Base-by-base conservation (phyloP, 2,329 filamentous ascomycete species). In the Stylonectria norvegica region DNA sequence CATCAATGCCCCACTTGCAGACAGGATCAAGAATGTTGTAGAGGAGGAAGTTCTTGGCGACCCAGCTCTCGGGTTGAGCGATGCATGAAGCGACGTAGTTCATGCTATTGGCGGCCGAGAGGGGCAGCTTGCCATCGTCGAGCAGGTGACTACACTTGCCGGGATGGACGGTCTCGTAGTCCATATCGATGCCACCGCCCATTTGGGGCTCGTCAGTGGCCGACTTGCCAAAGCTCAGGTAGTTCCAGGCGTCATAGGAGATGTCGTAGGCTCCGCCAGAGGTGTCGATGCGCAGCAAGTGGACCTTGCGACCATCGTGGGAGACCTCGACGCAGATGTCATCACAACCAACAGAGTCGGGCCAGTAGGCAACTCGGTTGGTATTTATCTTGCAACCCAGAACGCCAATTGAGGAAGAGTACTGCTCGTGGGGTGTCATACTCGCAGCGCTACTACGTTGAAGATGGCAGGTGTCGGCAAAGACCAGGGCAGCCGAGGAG, bases 311-410 rank as follows among this genome's bases (percentile, higher is more conserved):
- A 40, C 62, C 72, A 30, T 58, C 63, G 57, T 73, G 63, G 41
- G 64, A 68, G 45, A 81, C 63, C 59, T 72, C 70, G 52, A 80
- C 65, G 62, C 78, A 81, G 50, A 81, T 68, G 57, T 75, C 68
- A 63, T 71, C 64, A 66, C 78, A 81, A 63, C 68, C 67, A 34
- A 76, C 66, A 4, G 65, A 56, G 18, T 54, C 56, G 5, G 78
- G 78, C 74, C 75, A 81, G 69, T 81, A 81, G 46, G 78, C 78
- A 27, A 81, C 70, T 29, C 76, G 75, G 67, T 81, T 73, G 46
- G 71, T 78, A 63, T 81, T 61, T 60, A 81, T 70, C 61, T 78
- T 75, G 71, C 78, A 81, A 35, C 78, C 78, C 5, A 78, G 62
- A 4, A 79, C 77, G 32, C 78, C 78, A 45, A 79, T 61, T 4